Evolutionary conservation across 1,284 basidiomycete genomes (phyloP), one percentile per base, ranked within the genome.

Genomic region (Cronartium quercuum): DNA sequence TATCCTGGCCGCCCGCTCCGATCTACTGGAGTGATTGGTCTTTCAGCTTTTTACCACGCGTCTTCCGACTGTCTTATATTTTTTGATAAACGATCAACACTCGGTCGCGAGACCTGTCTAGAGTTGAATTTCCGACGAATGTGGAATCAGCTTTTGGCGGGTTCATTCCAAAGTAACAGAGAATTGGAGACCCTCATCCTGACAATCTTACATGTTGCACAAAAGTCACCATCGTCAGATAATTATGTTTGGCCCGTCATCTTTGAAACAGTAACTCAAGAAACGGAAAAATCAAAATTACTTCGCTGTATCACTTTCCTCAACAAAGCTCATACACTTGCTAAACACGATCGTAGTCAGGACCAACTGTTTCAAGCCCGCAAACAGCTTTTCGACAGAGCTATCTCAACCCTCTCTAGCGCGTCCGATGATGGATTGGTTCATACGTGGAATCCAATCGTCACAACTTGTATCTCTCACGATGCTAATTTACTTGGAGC

Each of bases 1-100:
- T 66, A 64, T 24, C 47, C 65, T 21, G 38, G 44, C 10, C 37
- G 57, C 58, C 38, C 63, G 38, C 57, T 74, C 4, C 51, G 57
- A 29, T 61, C 71, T 35, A 74, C 38, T n/a, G 64, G 71, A 6
- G 38, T 64, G 13, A 15, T 44, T 18, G 71, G 64, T 24, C 55
- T 66, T 13, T 66, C 57, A 60, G 71, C 55, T 3, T 66, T 74
- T 29, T 58, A 58, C 62, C 34, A 42, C 41, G 38, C 71, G 24
- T 74, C 63, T 63, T 34, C 63, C 29, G 71, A 74, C n/a, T 65
- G 51, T 34, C 40, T 74, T 15, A 34, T 74, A 24, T 66, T 66
- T 40, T 74, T 74, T 44, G 64, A 40, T 5, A 60, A 66, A 37
- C 57, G 58, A 40, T 57, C 66, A 1, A 47, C 34, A 15, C 35